phyloP scores from a whole-genome alignment of 176 grass and related monocot genomes.

The Echinochloa phyllopogon region DNA sequence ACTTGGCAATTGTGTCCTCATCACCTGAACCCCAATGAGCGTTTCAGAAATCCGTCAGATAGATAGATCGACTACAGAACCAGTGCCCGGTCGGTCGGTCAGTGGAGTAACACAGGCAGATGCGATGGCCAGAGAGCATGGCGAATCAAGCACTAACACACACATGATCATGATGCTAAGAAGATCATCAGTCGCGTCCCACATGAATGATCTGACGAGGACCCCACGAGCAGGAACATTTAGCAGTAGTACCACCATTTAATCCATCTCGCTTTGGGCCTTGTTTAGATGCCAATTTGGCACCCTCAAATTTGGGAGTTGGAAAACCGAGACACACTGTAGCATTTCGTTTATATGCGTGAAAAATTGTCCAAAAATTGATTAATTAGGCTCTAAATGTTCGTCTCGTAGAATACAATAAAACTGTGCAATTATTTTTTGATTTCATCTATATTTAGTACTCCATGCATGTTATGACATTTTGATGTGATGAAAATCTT shows the following conservation, averaged over 20 bases:
- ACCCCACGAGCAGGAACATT: neutral
- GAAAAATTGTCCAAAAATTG: too few species aligned
- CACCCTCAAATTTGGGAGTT: too few species aligned
- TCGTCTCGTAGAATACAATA: too few species aligned
- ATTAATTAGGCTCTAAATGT: too few species aligned
- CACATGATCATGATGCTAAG: neutral
- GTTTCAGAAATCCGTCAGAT: neutral
- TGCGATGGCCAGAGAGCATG: neutral
- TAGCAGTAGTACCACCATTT: neutral
- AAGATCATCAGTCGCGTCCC: neutral
- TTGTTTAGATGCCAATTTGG: too few species aligned
- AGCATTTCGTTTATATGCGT: too few species aligned
- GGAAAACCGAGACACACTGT: too few species aligned
- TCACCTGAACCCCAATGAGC: slow-evolving; percentile 3
- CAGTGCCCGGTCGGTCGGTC: neutral
- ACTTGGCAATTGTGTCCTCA: neutral
- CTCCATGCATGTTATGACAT: too few species aligned
- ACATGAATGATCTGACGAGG: neutral
- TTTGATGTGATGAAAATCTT: too few species aligned
- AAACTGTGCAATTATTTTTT: too few species aligned
- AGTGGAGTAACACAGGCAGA: neutral
- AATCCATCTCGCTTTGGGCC: neutral
- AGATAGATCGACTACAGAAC: neutral
- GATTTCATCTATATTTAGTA: too few species aligned
- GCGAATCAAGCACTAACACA: neutral